These are phyloP conservation scores for Mycena pura DNA, from an alignment of 768 basidiomycete genomes.

Conservation along the genomic window DNA sequence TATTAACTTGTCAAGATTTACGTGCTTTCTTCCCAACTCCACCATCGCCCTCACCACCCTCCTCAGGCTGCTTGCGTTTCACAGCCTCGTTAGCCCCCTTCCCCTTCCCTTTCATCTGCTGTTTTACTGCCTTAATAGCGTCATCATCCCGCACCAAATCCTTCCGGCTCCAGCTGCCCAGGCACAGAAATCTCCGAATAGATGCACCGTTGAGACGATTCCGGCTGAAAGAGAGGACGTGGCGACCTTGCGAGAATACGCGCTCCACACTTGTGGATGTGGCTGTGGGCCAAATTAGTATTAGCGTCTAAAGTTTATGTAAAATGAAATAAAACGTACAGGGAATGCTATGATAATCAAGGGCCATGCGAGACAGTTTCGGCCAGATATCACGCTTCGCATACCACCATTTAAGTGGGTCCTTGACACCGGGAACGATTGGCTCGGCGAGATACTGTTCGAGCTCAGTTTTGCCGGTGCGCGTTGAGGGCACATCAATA, in stretches of 20 bases:
- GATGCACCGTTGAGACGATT: slow-evolving; percentile 24
- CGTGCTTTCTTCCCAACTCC: too few species aligned
- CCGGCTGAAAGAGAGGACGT: slow-evolving; percentile 27
- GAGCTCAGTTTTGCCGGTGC: background rate
- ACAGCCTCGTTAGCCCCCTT: too few species aligned
- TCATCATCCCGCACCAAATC: background rate
- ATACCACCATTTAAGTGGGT: background rate
- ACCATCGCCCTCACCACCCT: too few species aligned
- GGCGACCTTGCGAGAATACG: slow-evolving; percentile 28
- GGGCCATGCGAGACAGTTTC: slow-evolving; percentile 23
- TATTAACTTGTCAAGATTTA: too few species aligned
- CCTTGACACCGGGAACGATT: background rate
- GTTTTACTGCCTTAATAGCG: too few species aligned
- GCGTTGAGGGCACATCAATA: background rate
- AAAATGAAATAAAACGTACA: slow-evolving; percentile 8
- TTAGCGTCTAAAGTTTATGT: background rate
- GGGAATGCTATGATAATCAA: slow-evolving; percentile 31
- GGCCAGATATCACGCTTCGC: slow-evolving; percentile 5
- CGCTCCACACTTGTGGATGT: slow-evolving; percentile 28
- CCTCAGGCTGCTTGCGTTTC: too few species aligned
- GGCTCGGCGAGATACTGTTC: background rate
- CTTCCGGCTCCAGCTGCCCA: slow-evolving; percentile 29
- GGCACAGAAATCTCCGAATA: slow-evolving; percentile 25
- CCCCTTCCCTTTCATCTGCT: too few species aligned
- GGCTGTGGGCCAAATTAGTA: slow-evolving; percentile 1